These are phyloP conservation scores for Durio zibethinus DNA, from an alignment of 345 rosid genomes.

Conservation along the genomic window DNA sequence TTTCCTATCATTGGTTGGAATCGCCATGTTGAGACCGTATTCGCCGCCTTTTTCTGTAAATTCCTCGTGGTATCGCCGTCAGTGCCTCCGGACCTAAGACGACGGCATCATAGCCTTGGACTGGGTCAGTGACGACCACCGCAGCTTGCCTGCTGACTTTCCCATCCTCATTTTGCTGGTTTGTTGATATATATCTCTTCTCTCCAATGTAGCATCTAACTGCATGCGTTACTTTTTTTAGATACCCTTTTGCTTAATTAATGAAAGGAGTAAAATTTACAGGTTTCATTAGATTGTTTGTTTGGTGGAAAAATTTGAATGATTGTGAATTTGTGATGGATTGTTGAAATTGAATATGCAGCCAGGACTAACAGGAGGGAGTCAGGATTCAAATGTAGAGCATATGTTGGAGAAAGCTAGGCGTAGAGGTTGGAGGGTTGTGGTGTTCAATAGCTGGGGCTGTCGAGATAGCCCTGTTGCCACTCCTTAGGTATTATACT, in stretches of 20 bases:
- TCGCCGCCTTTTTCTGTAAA: conserved; percentile 45
- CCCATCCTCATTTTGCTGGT: conserved; percentile 83
- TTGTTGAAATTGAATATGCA: conserved; percentile 19
- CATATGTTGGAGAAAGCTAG: conserved; percentile 65
- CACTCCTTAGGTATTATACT: conserved; percentile 62
- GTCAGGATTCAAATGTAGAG: conserved; percentile 81
- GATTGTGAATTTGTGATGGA: neutral
- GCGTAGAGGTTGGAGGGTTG: conserved; percentile 76
- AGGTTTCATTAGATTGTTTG: neutral
- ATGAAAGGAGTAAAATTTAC: neutral
- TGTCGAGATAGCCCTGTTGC: conserved; percentile 85
- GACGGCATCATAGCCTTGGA: conserved; percentile 47
- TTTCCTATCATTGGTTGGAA: conserved; percentile 49
- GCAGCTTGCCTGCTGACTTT: conserved; percentile 40
- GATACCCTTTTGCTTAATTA: neutral
- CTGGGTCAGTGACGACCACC: conserved; percentile 45
- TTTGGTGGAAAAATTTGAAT: neutral
- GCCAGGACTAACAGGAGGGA: conserved; percentile 95
- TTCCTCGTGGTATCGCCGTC: conserved; percentile 42
- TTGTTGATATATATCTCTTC: neutral
- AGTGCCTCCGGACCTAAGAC: conserved; percentile 46
- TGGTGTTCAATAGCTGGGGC: conserved; percentile 87
- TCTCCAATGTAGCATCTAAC: neutral
- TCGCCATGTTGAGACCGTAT: conserved; percentile 45
- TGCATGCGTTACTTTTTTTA: neutral